Percentiles rank a stretch among this genome's conserved stretches.
These are phyloP conservation scores for Mollisiaceae sp. DNA, from an alignment of 2,329 filamentous ascomycete species.

Conservation along the genomic window DNA sequence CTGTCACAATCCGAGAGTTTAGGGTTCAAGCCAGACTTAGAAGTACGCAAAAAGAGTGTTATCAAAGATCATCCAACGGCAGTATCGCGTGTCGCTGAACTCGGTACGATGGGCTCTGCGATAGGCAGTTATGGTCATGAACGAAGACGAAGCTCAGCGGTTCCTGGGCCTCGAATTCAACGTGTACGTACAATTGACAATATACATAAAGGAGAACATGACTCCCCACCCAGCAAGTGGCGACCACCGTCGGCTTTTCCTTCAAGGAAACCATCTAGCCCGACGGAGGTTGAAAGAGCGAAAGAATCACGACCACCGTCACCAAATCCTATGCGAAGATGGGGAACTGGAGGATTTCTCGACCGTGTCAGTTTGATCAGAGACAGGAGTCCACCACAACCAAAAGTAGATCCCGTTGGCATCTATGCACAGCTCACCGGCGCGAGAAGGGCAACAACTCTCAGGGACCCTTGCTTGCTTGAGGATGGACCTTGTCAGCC, in stretches of 20 bases:
- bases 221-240: conserved; percentile 17
- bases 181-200: conserved; percentile 33
- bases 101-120: conserved; percentile 27
- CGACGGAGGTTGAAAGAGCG: conserved; percentile 10
- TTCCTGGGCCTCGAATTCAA: conserved; percentile 5
- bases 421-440: conserved; percentile 28
- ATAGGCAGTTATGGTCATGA: conserved; percentile 28
- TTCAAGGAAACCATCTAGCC: conserved; percentile 19
- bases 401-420: conserved; percentile 20
- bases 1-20: conserved; percentile 6
- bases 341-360: conserved; percentile 13
- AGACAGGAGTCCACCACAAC: conserved; percentile 20
- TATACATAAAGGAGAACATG: conserved; percentile 28
- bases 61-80: conserved; percentile 31
- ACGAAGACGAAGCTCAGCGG: conserved; percentile 26
- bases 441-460: not conserved
- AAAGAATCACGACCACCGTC: conserved; percentile 7
- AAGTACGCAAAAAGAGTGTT: conserved; percentile 23
- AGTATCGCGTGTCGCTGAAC: conserved; percentile 24
- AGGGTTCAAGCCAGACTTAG: not conserved
- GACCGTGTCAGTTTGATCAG: conserved; percentile 21
- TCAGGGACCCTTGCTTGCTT: conserved; percentile 7
- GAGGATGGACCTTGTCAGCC: conserved; percentile 9
- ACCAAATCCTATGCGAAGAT: conserved; percentile 12
- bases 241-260: conserved; percentile 33